Base-by-base conservation (phyloP, 139 green algal genomes). In the Gonium pectorale region DNA sequence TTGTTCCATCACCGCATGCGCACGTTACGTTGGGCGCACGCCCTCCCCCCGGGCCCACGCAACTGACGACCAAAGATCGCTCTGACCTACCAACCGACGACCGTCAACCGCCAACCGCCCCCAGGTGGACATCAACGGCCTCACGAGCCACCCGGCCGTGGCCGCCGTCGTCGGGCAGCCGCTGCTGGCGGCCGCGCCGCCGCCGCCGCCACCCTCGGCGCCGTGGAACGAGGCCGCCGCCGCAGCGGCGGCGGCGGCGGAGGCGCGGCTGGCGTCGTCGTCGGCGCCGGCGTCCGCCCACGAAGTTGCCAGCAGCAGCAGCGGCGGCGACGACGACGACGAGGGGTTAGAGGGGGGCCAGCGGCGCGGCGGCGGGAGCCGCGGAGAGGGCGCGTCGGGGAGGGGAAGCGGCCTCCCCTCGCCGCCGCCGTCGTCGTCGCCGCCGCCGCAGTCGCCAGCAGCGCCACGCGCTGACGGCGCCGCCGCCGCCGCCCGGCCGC, bases 91-190 rank as follows among this genome's bases (percentile, higher is more conserved):
- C n/a, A n/a, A n/a, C n/a, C n/a, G n/a, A n/a, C n/a, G n/a, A n/a
- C n/a, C n/a, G n/a, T n/a, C n/a, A n/a, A n/a, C n/a, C n/a, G n/a
- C n/a, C n/a, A 66, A 27, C 59, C 15, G 9, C 21, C 26, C 59
- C 26, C 75, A 71, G 75, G 75, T 83, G 21, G 77, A 83, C 44
- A 83, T 83, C 31, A 73, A 83, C 59, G 77, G 77, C 9, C 77
- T 83, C n/a, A 60, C n/a, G n/a, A 40, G 24, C 62, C 77, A 83
- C 62, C 60, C 77, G 5, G 62, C 77, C 19, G 62, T 83, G 3
- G 35, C 15, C 4, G 26, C 29, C 5, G 77, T 74, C 43, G 19
- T 83, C 5, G 51, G 5, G 0, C 59, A 71, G 63, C 62, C 72
- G 71, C 67, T 87, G 59, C 46, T 78, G 35, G n/a, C 19, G 0